Evolutionary conservation across 192 early-diverging fungal species (phyloP).

Genomic region (Podochytrium sp.): DNA sequence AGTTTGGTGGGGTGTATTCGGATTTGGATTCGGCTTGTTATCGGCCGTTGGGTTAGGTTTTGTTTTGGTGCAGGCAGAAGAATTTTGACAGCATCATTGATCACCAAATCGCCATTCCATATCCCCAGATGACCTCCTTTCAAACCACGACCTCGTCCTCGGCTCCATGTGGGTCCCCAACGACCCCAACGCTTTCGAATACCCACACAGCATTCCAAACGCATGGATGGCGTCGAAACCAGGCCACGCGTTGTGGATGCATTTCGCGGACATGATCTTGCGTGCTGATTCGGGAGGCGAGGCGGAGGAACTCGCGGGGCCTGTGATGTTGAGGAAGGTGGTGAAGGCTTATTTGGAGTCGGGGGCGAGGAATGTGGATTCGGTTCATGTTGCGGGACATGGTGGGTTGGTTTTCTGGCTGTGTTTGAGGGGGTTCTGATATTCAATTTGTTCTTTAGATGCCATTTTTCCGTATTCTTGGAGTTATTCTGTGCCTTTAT

Average conservation of each 20-base stretch:
- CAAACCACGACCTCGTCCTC: constrained; percentile 9
- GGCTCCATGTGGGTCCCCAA: not conserved
- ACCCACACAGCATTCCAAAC: constrained; percentile 38
- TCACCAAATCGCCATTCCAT: not conserved
- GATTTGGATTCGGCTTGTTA: constrained; percentile 38
- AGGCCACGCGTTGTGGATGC: constrained; percentile 47
- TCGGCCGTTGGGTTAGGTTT: not conserved
- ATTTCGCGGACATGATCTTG: constrained; percentile 24
- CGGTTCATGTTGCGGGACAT: not conserved
- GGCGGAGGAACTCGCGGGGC: constrained; percentile 25
- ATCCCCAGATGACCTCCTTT: not conserved
- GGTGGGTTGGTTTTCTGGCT: not conserved
- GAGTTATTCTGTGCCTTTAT: not conserved
- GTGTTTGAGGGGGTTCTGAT: not conserved
- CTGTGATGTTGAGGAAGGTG: constrained; percentile 4
- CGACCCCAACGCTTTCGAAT: not conserved
- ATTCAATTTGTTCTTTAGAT: not conserved
- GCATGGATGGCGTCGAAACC: constrained; percentile 47
- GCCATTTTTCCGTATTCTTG: constrained; percentile 10
- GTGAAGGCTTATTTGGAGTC: not conserved
- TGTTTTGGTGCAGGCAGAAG: not conserved
- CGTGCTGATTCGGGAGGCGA: not conserved
- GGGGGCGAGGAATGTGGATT: not conserved
- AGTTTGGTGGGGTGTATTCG: constrained; percentile 45
- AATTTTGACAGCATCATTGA: not conserved